Evolutionary conservation across 352 stramenopile species (phyloP).

Genomic region (Globisporangium yorkense): DNA sequence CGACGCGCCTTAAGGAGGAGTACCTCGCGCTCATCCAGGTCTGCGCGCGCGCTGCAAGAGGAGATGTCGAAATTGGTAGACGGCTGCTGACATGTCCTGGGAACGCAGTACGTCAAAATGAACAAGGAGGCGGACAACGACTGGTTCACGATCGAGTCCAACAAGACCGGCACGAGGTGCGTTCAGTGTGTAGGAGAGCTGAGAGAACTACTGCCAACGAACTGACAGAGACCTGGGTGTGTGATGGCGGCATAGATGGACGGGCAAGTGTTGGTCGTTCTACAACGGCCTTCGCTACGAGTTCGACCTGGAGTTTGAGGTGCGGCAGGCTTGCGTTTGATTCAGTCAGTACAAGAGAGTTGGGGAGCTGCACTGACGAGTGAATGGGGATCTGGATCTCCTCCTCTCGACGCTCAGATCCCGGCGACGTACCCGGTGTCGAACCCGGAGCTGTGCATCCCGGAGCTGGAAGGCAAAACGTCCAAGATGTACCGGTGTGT

Average conservation of each 20-base stretch:
- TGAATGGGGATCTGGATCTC: no score
- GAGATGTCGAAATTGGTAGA: not conserved
- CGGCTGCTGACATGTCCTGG: not conserved
- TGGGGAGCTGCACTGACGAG: no score
- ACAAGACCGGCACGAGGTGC: slow-evolving; percentile 71
- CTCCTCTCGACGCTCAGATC: slow-evolving; percentile 23
- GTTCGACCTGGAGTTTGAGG: slow-evolving; percentile 84
- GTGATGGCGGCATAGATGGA: slow-evolving; percentile 33
- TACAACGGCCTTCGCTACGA: slow-evolving; percentile 83
- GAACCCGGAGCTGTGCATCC: slow-evolving; percentile 80
- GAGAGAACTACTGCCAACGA: no score
- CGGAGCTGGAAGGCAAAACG: slow-evolving; percentile 86
- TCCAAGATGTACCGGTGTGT: slow-evolving; percentile 87
- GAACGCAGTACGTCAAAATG: slow-evolving; percentile 72
- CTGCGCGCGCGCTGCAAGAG: not conserved
- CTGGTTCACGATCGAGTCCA: slow-evolving; percentile 87
- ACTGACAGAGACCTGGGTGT: no score
- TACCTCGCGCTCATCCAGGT: slow-evolving; percentile 82
- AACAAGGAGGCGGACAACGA: slow-evolving; percentile 89
- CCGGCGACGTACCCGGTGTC: slow-evolving; percentile 78
- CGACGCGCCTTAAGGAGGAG: slow-evolving; percentile 82
- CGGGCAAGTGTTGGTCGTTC: slow-evolving; percentile 87
- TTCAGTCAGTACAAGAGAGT: no score
- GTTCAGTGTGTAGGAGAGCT: not conserved
- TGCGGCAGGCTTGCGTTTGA: slow-evolving; percentile 2